Evolutionary conservation across 148 eudicot genomes (phyloP).

Genomic region (Camellia lanceoleosa): DNA sequence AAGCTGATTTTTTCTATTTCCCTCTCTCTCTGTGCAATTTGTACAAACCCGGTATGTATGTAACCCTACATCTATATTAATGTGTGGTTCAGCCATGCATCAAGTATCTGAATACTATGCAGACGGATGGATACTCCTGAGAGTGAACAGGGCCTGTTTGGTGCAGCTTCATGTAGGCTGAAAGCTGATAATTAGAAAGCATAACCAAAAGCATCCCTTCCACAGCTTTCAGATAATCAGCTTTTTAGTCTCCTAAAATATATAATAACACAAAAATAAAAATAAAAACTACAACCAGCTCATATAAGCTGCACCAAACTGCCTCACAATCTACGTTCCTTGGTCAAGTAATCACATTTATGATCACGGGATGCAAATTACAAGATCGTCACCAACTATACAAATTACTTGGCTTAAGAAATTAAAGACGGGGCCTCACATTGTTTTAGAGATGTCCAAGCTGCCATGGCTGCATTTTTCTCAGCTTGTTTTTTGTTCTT

Average conservation of each 20-base stretch:
- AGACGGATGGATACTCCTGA: not conserved
- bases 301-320: too few species aligned
- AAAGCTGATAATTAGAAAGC: too few species aligned
- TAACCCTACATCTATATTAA: not conserved
- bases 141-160: not conserved
- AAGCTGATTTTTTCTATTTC: not conserved
- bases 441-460: constrained; percentile 72
- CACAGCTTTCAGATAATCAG: too few species aligned
- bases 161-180: too few species aligned
- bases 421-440: constrained; percentile 35
- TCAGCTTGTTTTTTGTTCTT: constrained; percentile 84
- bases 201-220: too few species aligned
- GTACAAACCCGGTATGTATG: not conserved
- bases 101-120: not conserved
- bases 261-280: too few species aligned
- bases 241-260: too few species aligned
- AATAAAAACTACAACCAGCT: too few species aligned
- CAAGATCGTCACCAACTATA: not conserved
- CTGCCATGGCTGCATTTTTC: constrained; percentile 79
- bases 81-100: not conserved
- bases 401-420: not conserved
- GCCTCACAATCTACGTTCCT: not conserved
- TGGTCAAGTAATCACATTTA: not conserved
- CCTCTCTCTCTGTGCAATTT: not conserved
- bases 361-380: not conserved